phyloP scores from a whole-genome alignment of 306 rosid genomes.

The Dryas drummondii region DNA sequence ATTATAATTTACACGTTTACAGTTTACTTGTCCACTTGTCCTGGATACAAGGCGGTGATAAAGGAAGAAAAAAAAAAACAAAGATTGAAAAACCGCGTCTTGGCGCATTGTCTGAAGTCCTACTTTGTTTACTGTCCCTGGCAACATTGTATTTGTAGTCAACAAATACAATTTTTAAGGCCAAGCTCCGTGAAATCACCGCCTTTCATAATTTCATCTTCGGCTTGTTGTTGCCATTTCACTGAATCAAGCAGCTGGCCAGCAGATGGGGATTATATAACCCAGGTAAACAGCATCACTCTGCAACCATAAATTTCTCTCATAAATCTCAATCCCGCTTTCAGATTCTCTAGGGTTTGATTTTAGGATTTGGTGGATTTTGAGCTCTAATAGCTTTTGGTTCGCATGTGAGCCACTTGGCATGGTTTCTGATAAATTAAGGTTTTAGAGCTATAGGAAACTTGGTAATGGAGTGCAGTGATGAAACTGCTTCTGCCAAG shows the following conservation, averaged over 20 bases:
- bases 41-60: constrained; percentile 23
- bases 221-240: not conserved
- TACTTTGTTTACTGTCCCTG: not conserved
- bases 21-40: not conserved
- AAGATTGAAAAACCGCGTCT: constrained; percentile 17
- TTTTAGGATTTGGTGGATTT: not conserved
- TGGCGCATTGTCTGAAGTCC: constrained; percentile 10
- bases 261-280: constrained; percentile 8
- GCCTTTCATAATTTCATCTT: not conserved
- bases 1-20: too few species aligned
- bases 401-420: constrained; percentile 1
- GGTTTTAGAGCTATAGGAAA: not conserved
- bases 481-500: constrained; percentile 36
- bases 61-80: not conserved
- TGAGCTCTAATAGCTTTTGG: not conserved
- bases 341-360: constrained; percentile 8
- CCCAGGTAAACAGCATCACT: not conserved
- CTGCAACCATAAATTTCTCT: not conserved
- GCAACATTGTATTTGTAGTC: constrained; percentile 12
- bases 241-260: not conserved
- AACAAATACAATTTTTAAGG: not conserved
- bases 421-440: not conserved
- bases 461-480: constrained; percentile 52
- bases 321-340: not conserved
- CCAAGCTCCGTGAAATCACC: not conserved